Base-by-base conservation (phyloP, 164 flowering plant genomes). In the Dillenia suffruticosa region DNA sequence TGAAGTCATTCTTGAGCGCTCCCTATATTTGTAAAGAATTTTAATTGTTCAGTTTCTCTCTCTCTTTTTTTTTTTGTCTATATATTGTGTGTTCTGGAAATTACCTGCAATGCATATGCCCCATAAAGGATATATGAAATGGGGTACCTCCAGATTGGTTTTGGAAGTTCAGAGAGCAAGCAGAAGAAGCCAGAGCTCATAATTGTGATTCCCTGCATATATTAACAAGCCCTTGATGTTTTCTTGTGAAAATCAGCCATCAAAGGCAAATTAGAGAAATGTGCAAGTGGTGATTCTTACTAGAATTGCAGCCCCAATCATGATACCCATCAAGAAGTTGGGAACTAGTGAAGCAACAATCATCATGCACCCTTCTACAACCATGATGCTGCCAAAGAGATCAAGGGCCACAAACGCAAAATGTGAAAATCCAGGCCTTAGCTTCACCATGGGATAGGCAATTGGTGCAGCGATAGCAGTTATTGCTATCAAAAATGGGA, bases 101-200 rank as follows among this genome's bases (percentile, higher is more conserved):
- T 32, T 44, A 89, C 97, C 92, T 89, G 92, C 47, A 91, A 12
- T 49, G 84, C 80, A 93, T 96, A 91, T 58, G 93, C 58, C 2
- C 89, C 88, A 54, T 77, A 91, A 47, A 77, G 84, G 17, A 88
- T 63, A 60, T 76, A 89, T 0, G 97, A 91, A 46, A 91, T 59
- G 0, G 97, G 96, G 61, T 83, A 83, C 46, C 96, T 88, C 97
- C 97, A 89, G 49, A 92, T 69, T 7, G 73, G 70, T 73, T 89
- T 92, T 9, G 97, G 97, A 72, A 92, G 83, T 68, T 91, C 96
- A 51, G 88, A 78, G 49, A 87, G 81, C 67, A 81, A 65, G 2
- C 94, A 77, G 69, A 91, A 91, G 77, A 82, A 89, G 8, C 96
- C 96, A 15, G 93, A 72, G 1, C 90, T 83, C 96, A 92, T 80